These are phyloP conservation scores for Coemansia sp. DNA, from an alignment of 192 early-diverging fungal genomes.

Conservation along the genomic window DNA sequence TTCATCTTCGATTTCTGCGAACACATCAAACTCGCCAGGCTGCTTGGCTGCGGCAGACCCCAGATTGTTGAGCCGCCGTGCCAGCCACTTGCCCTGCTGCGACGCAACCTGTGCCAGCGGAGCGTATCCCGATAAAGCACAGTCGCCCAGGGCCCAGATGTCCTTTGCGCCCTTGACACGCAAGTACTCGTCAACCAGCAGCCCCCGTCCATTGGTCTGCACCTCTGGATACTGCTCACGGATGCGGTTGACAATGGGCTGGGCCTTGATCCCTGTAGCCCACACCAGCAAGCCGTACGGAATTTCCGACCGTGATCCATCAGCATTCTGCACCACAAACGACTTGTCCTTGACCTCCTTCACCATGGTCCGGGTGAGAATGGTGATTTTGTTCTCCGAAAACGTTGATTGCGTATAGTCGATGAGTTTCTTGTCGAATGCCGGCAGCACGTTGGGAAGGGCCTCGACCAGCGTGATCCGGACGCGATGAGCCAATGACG, in stretches of 20 bases:
- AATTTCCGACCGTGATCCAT: conserved; percentile 45
- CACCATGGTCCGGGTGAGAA: conserved; percentile 69
- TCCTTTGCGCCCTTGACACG: conserved; percentile 68
- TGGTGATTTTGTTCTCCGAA: conserved; percentile 70
- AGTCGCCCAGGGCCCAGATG: conserved; percentile 88
- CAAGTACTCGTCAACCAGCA: conserved; percentile 73
- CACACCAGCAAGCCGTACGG: conserved; percentile 74
- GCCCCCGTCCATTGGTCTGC: conserved; percentile 55
- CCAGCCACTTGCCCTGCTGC: conserved; percentile 86
- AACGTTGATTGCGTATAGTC: conserved; percentile 76
- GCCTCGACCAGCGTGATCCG: conserved; percentile 77
- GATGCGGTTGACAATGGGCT: conserved; percentile 59
- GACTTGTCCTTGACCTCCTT: conserved; percentile 62
- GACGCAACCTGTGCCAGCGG: conserved; percentile 88
- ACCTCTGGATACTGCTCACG: conserved; percentile 35
- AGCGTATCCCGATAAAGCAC: conserved; percentile 72
- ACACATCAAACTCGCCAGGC: conserved; percentile 19
- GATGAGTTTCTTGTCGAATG: conserved; percentile 71
- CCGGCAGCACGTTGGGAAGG: conserved; percentile 69
- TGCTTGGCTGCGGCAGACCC: conserved; percentile 4
- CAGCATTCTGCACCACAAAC: conserved; percentile 59
- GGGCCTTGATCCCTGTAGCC: conserved; percentile 73
- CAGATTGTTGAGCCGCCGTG: conserved; percentile 61
- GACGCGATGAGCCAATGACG: conserved; percentile 62
- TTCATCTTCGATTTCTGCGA: conserved; percentile 24